These are phyloP conservation scores for Ceratocystiopsis brevicomis DNA, from an alignment of 2,329 filamentous ascomycete genomes.

Conservation along the genomic window DNA sequence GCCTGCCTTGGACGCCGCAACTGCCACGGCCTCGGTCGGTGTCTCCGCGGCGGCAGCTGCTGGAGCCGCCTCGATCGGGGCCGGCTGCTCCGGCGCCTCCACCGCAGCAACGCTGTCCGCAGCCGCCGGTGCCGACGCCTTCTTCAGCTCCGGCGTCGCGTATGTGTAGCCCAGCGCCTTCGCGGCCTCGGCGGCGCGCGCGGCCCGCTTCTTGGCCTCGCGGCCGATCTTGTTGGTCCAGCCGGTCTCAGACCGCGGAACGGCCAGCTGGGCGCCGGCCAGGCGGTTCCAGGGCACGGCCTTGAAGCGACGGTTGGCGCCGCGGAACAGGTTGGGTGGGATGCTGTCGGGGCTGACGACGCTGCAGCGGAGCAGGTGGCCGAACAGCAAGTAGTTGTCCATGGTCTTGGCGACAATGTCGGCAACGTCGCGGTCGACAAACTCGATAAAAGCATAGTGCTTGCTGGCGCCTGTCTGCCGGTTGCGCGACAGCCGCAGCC, in stretches of 20 bases:
- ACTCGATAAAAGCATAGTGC: conserved; percentile 92
- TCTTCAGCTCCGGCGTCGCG: conserved; percentile 52
- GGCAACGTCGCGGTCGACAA: conserved; percentile 56
- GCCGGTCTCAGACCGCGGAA: conserved; percentile 50
- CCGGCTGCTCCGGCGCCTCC: conserved; percentile 11
- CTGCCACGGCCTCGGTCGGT: neutral
- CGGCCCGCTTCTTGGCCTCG: conserved; percentile 51
- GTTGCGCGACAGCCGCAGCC: conserved; percentile 72
- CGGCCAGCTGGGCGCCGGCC: conserved; percentile 54
- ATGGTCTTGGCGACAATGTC: conserved; percentile 88
- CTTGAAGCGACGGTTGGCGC: conserved; percentile 80
- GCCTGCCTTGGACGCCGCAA: conserved; percentile 11
- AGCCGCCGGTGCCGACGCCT: conserved; percentile 9
- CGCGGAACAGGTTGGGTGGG: conserved; percentile 71
- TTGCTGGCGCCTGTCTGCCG: conserved; percentile 78
- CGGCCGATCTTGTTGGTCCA: conserved; percentile 61
- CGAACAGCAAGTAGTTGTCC: conserved; percentile 93
- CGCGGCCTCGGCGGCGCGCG: conserved; percentile 57
- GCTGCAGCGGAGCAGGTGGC: conserved; percentile 70
- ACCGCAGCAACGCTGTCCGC: conserved; percentile 16
- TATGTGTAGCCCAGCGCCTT: conserved; percentile 63
- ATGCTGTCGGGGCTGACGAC: conserved; percentile 54
- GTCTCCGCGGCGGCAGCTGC: neutral
- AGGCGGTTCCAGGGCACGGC: conserved; percentile 69
- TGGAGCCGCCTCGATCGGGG: neutral